phyloP scores from a whole-genome alignment of 805 yeast species.

The Teunomyces panamensis region DNA sequence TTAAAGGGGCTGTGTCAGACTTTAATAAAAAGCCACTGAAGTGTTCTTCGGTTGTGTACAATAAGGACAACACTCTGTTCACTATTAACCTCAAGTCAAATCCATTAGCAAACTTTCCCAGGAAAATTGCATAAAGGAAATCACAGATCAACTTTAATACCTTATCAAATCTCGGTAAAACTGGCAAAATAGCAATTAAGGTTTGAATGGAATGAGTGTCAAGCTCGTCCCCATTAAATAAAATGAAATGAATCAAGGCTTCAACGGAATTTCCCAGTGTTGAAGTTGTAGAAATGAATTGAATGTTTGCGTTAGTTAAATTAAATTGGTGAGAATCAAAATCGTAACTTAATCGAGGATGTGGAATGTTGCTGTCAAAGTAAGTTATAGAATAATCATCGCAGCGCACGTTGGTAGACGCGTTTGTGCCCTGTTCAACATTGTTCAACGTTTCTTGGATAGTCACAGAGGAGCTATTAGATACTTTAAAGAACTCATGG shows the following conservation, averaged over 20 bases:
- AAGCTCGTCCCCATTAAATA: constrained; percentile 29
- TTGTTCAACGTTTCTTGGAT: constrained; percentile 7
- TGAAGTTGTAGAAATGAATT: constrained; percentile 4
- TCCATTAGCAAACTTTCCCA: constrained; percentile 23
- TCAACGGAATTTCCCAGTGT: constrained; percentile 38
- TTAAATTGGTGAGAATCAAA: constrained; percentile 32
- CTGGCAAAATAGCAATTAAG: constrained; percentile 29
- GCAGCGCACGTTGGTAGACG: neutral
- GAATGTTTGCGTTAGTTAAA: constrained; percentile 8
- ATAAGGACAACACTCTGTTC: constrained; percentile 50
- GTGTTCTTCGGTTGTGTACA: constrained; percentile 53
- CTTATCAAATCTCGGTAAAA: constrained; percentile 32
- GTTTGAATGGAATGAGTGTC: constrained; percentile 12
- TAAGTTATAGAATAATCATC: constrained; percentile 19
- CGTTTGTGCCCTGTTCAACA: neutral
- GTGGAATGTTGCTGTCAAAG: constrained; percentile 26
- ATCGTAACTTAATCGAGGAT: constrained; percentile 45
- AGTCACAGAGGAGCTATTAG: constrained; percentile 15
- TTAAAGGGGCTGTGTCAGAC: constrained; percentile 54
- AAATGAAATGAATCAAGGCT: constrained; percentile 70
- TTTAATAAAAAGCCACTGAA: constrained; percentile 72
- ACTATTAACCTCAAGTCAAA: constrained; percentile 31
- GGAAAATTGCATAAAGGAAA: constrained; percentile 18
- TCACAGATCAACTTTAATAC: constrained; percentile 20
- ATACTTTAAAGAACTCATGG: constrained; percentile 13